These are phyloP conservation scores for Cladosporium sp. DNA, from an alignment of 2,329 filamentous ascomycete species.

Conservation along the genomic window DNA sequence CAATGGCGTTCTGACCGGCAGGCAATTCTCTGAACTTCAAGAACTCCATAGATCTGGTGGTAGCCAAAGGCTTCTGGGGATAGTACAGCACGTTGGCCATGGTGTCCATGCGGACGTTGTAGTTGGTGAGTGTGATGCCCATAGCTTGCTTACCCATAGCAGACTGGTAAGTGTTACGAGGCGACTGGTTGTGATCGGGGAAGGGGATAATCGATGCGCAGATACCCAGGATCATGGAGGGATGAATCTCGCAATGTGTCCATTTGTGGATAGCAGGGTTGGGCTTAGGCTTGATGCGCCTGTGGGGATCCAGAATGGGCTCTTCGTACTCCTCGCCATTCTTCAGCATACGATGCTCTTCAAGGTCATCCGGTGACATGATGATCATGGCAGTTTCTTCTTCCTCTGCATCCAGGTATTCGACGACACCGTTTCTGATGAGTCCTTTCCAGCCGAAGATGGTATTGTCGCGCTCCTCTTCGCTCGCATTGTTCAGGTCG, in stretches of 20 bases:
- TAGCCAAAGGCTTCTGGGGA: slow-evolving; percentile 94
- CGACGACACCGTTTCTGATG: slow-evolving; percentile 80
- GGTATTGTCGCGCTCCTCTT: slow-evolving; percentile 58
- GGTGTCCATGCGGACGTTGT: slow-evolving; percentile 95
- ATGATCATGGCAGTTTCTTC: slow-evolving; percentile 99
- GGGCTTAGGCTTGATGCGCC: slow-evolving; percentile 82
- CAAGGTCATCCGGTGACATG: slow-evolving; percentile 96
- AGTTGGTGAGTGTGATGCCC: slow-evolving; percentile 98
- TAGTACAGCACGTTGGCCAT: slow-evolving; percentile 99
- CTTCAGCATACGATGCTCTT: slow-evolving; percentile 54
- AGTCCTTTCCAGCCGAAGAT: slow-evolving; percentile 89
- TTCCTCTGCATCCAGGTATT: slow-evolving; percentile 97
- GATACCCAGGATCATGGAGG: slow-evolving; percentile 97
- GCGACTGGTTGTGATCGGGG: slow-evolving; percentile 97
- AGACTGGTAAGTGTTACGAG: slow-evolving; percentile 98
- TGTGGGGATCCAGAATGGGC: slow-evolving; percentile 66
- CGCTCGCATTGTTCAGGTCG: slow-evolving; percentile 58
- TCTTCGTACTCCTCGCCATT: slow-evolving; percentile 27
- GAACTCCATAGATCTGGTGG: slow-evolving; percentile 97
- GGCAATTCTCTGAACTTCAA: slow-evolving; percentile 96
- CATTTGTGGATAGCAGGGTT: slow-evolving; percentile 88
- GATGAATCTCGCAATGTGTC: slow-evolving; percentile 98
- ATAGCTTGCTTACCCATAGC: slow-evolving; percentile 99
- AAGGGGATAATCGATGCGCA: slow-evolving; percentile 99
- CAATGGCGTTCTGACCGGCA: slow-evolving; percentile 96